A percentile compares a stretch with the other conserved stretches of the same genome.
Conservation (phyloP, 345 rosid species). For the Eucalyptus albens region DNA sequence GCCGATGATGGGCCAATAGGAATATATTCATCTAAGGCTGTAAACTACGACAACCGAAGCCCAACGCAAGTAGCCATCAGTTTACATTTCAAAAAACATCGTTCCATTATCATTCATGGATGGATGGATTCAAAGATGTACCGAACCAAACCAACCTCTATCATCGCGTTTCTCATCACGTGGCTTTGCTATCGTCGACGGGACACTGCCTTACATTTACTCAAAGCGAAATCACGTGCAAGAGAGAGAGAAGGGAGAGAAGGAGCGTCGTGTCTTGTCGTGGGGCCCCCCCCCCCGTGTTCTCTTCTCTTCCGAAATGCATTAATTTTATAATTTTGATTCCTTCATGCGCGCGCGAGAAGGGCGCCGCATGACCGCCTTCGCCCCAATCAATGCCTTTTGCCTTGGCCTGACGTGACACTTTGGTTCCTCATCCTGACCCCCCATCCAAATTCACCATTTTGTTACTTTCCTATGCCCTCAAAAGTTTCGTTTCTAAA, state of each 20-base stretch:
- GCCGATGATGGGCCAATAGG: neutral
- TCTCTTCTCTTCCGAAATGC: neutral
- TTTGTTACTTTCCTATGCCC: fast-evolving
- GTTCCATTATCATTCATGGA: neutral
- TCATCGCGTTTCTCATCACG: neutral
- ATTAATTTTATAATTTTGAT: neutral
- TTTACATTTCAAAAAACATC: neutral
- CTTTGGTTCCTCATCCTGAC: neutral
- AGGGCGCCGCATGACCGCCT: neutral
- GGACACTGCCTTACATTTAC: neutral
- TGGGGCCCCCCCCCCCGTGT: neutral
- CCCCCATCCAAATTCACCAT: neutral
- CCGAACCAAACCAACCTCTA: neutral
- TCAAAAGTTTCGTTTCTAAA: neutral
- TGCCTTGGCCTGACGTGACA: neutral
- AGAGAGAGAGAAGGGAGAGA: neutral
- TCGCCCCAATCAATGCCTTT: neutral
- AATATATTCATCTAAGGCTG: neutral
- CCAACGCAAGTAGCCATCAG: neutral
- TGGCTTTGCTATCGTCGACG: neutral
- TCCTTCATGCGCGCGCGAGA: neutral
- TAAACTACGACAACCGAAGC: neutral
- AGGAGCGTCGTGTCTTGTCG: neutral
- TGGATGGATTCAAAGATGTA: neutral
- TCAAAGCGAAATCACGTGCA: neutral